phyloP scores from a whole-genome alignment of 202 grass and related monocot species.

The Brachypodium distachyon region DNA sequence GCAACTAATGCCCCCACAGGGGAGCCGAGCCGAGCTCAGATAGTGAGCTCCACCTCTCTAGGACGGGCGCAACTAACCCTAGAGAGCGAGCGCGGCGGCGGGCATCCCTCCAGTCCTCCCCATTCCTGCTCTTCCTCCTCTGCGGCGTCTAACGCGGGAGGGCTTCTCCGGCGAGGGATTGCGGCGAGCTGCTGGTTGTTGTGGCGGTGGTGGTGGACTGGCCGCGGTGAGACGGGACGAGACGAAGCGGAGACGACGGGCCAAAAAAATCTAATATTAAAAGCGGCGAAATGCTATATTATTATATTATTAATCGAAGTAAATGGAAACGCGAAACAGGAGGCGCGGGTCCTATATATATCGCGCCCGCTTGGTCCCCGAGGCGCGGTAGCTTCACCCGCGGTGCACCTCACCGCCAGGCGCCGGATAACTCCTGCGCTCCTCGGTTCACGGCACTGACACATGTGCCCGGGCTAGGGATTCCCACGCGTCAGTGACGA shows the following conservation, averaged over 20 bases:
- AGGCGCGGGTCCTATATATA: neutral
- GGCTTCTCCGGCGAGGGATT: neutral
- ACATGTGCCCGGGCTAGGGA: neutral
- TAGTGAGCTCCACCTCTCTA: neutral
- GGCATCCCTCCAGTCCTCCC: neutral
- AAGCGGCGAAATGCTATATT: neutral
- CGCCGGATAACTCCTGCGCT: neutral
- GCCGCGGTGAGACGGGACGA: neutral
- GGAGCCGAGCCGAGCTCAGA: neutral
- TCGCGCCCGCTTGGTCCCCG: neutral
- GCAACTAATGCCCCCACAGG: neutral
- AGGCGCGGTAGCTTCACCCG: neutral
- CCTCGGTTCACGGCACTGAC: neutral
- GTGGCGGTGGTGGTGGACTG: neutral
- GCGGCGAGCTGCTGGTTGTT: slow-evolving; percentile 16
- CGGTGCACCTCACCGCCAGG: neutral
- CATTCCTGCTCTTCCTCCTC: neutral
- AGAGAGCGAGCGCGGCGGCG: neutral
- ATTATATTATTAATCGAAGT: neutral
- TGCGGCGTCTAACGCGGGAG: neutral
- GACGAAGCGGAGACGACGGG: neutral
- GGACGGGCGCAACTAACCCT: slow-evolving; percentile 5
- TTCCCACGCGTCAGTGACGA: neutral
- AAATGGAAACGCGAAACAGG: slow-evolving; percentile 20
- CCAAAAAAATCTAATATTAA: neutral